These are phyloP conservation scores for Syzygium syzygioides DNA, from an alignment of 441 rosid species.

Conservation along the genomic window DNA sequence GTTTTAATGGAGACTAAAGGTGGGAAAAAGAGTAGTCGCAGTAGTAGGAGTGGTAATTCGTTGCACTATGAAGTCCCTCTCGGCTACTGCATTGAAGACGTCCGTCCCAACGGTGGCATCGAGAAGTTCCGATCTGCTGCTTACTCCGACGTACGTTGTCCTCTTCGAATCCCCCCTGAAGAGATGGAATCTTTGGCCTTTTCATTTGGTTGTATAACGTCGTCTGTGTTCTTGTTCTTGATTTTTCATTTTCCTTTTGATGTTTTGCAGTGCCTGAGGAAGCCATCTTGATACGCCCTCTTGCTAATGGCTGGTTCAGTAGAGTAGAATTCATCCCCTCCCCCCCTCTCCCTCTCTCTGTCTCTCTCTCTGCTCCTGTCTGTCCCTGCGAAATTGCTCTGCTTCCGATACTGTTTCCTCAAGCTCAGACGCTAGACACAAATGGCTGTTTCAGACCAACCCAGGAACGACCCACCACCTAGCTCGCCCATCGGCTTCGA, in stretches of 20 bases:
- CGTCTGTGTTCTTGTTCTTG: background rate
- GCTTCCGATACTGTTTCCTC: background rate
- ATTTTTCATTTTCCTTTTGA: background rate
- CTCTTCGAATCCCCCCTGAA: background rate
- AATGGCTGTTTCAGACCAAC: background rate
- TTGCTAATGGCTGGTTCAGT: background rate
- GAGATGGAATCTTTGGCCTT: background rate
- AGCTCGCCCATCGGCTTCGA: constrained; percentile 32
- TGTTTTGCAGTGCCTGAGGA: constrained; percentile 39
- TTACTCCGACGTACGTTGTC: constrained; percentile 36
- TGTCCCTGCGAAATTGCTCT: background rate
- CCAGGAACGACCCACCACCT: background rate
- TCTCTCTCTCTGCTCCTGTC: background rate
- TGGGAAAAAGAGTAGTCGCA: constrained; percentile 32
- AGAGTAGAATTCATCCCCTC: constrained; percentile 15
- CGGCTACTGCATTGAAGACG: constrained; percentile 54
- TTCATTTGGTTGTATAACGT: background rate
- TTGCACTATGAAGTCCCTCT: constrained; percentile 45
- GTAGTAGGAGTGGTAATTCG: constrained; percentile 7
- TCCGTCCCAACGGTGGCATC: constrained; percentile 54
- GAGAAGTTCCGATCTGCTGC: constrained; percentile 59
- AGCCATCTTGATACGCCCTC: constrained; percentile 36
- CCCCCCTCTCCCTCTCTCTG: background rate
- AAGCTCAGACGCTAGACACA: background rate
- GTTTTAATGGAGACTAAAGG: constrained; percentile 46